Evolutionary conservation across 2,329 filamentous ascomycete species (phyloP).

Genomic region (Aspergillus caelatus): DNA sequence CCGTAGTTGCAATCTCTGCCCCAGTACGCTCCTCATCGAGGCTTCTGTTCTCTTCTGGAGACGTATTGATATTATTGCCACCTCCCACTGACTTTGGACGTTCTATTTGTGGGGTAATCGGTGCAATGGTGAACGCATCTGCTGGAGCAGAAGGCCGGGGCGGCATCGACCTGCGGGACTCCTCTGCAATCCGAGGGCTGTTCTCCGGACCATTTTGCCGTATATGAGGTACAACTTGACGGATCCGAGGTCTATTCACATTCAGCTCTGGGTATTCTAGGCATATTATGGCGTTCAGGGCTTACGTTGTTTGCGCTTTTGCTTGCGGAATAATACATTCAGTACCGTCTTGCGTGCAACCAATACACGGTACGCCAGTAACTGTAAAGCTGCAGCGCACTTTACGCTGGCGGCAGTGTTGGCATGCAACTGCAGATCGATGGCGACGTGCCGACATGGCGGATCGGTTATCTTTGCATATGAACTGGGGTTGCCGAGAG

Average conservation of each 20-base stretch:
- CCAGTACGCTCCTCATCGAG: slow-evolving; percentile 26
- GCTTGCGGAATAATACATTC: slow-evolving; percentile 25
- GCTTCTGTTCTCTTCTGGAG: neutral
- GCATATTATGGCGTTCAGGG: neutral
- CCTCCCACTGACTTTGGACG: neutral
- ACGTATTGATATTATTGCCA: neutral
- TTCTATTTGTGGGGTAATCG: neutral
- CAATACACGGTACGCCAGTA: slow-evolving; percentile 31
- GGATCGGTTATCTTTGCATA: neutral
- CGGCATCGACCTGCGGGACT: neutral
- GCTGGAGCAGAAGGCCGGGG: neutral
- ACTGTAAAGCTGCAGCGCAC: slow-evolving; percentile 28
- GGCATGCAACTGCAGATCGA: slow-evolving; percentile 18
- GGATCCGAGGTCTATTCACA: neutral
- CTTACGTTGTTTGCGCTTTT: neutral
- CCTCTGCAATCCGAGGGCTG: neutral
- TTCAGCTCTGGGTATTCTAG: neutral
- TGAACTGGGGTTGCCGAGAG: neutral
- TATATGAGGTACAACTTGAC: neutral
- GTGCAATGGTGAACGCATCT: neutral
- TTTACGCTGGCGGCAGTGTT: slow-evolving; percentile 25
- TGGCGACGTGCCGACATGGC: slow-evolving; percentile 6
- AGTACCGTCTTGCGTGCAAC: slow-evolving; percentile 31
- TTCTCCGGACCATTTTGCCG: neutral
- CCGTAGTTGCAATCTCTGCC: slow-evolving; percentile 25